phyloP scores from a whole-genome alignment of 768 basidiomycete species.

The Lactifluus volemus region DNA sequence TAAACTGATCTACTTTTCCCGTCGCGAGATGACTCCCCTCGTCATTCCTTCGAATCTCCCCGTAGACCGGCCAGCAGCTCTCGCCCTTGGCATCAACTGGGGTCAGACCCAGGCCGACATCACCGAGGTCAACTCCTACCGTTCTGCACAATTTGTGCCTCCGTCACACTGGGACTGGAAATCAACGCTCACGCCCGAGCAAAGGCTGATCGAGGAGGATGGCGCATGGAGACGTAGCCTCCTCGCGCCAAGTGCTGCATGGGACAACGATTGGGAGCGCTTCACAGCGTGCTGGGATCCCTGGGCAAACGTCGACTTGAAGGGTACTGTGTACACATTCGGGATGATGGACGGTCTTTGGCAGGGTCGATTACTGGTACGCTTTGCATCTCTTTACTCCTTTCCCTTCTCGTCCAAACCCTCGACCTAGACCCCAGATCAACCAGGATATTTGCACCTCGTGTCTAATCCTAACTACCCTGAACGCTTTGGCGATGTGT shows the following conservation, averaged over 20 bases:
- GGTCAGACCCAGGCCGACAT: slow-evolving; percentile 53
- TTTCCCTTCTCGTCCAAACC: slow-evolving; percentile 1
- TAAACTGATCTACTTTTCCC: slow-evolving; percentile 53
- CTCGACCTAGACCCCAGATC: slow-evolving; percentile 28
- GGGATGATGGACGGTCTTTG: slow-evolving; percentile 50
- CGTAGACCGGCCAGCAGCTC: slow-evolving; percentile 26
- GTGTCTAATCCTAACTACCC: slow-evolving; percentile 23
- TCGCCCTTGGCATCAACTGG: slow-evolving; percentile 24
- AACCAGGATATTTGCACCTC: slow-evolving; percentile 26
- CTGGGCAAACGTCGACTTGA: slow-evolving; percentile 24
- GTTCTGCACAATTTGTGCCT: slow-evolving; percentile 28
- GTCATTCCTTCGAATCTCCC: slow-evolving; percentile 32
- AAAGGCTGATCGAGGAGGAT: slow-evolving; percentile 22
- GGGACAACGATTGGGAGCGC: slow-evolving; percentile 55
- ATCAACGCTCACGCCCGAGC: slow-evolving; percentile 20
- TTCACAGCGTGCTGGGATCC: slow-evolving; percentile 39
- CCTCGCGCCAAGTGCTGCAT: slow-evolving; percentile 32
- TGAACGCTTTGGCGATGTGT: slow-evolving; percentile 23
- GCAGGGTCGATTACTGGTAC: slow-evolving; percentile 55
- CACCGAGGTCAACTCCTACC: slow-evolving; percentile 42
- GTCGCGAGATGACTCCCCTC: slow-evolving; percentile 42
- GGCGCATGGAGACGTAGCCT: slow-evolving; percentile 23
- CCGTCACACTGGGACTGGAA: slow-evolving; percentile 25
- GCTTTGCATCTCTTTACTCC: slow-evolving; percentile 22
- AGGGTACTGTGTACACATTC: slow-evolving; percentile 35